Evolutionary conservation across 371 early-diverging fungal genomes (phyloP), one percentile per base, ranked within the genome.

Genomic region (Gilbertella persicaria): DNA sequence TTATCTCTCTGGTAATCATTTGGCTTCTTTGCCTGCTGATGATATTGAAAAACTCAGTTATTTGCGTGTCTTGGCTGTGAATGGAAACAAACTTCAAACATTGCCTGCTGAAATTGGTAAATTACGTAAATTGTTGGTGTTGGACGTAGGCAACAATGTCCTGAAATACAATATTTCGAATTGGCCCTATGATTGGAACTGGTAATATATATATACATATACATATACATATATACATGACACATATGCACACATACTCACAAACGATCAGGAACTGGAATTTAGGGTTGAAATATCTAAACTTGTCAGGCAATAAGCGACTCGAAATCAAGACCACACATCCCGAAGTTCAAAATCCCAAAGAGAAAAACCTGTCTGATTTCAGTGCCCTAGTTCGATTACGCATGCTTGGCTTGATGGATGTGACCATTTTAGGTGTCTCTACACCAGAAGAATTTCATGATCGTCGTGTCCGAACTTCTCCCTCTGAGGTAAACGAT

Each of bases 181-280:
- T 61, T 95, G 94, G 94, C 93, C 91, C 0, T 94, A 93, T 62
- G 95, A 95, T 57, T 96, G 95, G 95, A 95, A 96, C 63, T 95
- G 94, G 92, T 78, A 72, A 55, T 71, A 50, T 26, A 14, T 37
- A 13, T 0, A 42, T 19, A 21, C 13, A 29, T 19, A 20, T 38
- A 23, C 38, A 25, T n/a, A n/a, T n/a, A n/a, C n/a, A n/a, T n/a
- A n/a, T n/a, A n/a, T n/a, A n/a, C n/a, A n/a, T n/a, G n/a, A n/a
- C n/a, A n/a, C 7, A 16, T 39, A 7, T 39, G 39, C 7, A 7
- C n/a, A n/a, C n/a, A n/a, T n/a, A n/a, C n/a, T n/a, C n/a, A n/a
- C n/a, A n/a, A n/a, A n/a, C n/a, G n/a, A 4, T 20, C 10, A 83
- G 79, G 86, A 94, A 93, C 64, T 94, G 92, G 93, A 96, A 96